These are phyloP conservation scores for Kurtzmaniella quercitrusa DNA, from an alignment of 1,139 yeast genomes.

Conservation along the genomic window DNA sequence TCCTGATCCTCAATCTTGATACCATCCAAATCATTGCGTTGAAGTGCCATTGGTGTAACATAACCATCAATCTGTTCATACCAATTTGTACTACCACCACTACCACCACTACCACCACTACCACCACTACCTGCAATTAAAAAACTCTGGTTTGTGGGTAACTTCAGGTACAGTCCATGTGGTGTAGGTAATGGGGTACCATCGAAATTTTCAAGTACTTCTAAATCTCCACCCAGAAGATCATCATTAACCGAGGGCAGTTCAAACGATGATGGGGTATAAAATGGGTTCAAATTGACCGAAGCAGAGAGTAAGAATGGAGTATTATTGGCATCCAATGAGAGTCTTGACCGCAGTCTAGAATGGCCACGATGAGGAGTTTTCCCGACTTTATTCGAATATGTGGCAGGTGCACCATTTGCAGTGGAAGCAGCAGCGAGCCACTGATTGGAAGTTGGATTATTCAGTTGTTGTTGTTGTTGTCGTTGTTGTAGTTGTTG, in stretches of 20 bases:
- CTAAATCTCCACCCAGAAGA: constrained; percentile 13
- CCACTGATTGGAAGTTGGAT: constrained; percentile 1
- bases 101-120: constrained; percentile 3
- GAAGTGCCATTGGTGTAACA: constrained; percentile 12
- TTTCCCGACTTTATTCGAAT: constrained; percentile 21
- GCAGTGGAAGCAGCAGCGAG: constrained; percentile 10
- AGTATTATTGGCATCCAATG: constrained; percentile 30
- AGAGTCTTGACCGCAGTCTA: constrained; percentile 38
- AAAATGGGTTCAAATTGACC: constrained; percentile 35
- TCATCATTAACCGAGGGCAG: constrained; percentile 34
- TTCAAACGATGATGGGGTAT: constrained; percentile 38
- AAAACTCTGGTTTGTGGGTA: constrained; percentile 7
- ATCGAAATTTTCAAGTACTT: constrained; percentile 22
- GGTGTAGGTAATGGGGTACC: constrained; percentile 35
- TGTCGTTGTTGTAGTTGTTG: too few relatives aligned
- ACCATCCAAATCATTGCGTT: constrained; percentile 25
- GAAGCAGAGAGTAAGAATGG: constrained; percentile 12
- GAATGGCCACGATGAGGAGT: constrained; percentile 36
- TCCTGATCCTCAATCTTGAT: constrained; percentile 39
- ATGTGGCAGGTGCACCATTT: not conserved
- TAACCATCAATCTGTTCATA: constrained; percentile 5
- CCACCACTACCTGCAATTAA: constrained; percentile 3
- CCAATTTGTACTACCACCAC: constrained; percentile 6
- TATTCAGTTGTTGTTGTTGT: too few relatives aligned
- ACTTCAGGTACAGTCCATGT: constrained; percentile 7